Base-by-base conservation (phyloP, 169 alveolate species). In the Cryptosporidium tyzzeri region DNA sequence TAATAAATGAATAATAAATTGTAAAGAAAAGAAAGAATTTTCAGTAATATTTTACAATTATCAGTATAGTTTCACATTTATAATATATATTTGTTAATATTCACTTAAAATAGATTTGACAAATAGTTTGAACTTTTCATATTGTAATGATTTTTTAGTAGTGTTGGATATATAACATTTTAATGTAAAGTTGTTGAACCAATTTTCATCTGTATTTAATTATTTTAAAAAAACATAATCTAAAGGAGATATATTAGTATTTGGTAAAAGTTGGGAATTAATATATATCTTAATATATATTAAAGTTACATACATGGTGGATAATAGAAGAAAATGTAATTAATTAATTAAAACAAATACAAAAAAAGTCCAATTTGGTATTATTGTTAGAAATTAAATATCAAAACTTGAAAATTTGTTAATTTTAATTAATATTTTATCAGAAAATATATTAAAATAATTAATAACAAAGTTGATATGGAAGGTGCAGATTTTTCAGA, bases 401-500 rank as follows among this genome's bases (percentile, higher is more conserved):
- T 14, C 61, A 45, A 48, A 71, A 51, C 33, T 21, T 23, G 26
- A 31, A 21, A 59, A n/a, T 33, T 29, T 2, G 26, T 3, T 29
- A 21, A 67, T n/a, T 12, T 21, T 26, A 67, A 29, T 4, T 0
- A 67, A 12, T 67, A 67, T 0, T 10, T 67, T 67, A 8, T 0
- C 50, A 14, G 2, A 31, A 33, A 9, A 6, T 68, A 33, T 29
- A 21, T 12, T 23, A 35, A 3, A 37, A 18, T 44, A 0, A 29
- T 3, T 37, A 7, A 2, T 70, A n/a, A 3, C 41, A 21, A 12
- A 9, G 2, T 33, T 21, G 73, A 67, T 9, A 67, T 67, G 51
- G 73, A n/a, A 14, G 80, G 39, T 16, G 21, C 35, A n/a, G 80
- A 80, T 12, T 59, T 73, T 73, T 59, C 86, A 33, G 71, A 80